Conservation (phyloP, 441 rosid genomes). For the Adansonia rubrostipa region DNA sequence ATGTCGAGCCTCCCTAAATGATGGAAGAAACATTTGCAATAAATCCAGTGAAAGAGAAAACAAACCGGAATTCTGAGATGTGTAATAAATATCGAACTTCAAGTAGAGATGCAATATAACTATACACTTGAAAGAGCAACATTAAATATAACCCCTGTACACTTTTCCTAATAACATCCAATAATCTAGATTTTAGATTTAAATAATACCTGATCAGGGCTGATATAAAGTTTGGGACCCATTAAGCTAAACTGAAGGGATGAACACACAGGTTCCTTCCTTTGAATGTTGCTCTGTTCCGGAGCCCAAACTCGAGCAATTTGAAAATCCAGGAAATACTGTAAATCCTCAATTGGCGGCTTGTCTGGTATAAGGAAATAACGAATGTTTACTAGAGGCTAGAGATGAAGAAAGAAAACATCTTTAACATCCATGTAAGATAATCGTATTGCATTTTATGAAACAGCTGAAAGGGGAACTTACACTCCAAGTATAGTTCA, state of each 20-base stretch:
- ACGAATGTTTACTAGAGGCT: constrained; percentile 13
- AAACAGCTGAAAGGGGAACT: constrained; percentile 36
- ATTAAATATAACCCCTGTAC: not conserved
- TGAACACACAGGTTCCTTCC: constrained; percentile 74
- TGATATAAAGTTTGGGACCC: constrained; percentile 83
- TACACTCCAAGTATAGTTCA: constrained; percentile 72
- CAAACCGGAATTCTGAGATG: not conserved
- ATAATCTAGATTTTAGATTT: not conserved
- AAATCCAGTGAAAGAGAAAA: constrained; percentile 5
- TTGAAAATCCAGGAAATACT: constrained; percentile 78
- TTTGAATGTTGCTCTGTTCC: constrained; percentile 67
- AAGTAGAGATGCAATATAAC: constrained; percentile 13
- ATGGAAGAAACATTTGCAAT: constrained; percentile 15
- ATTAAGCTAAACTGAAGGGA: constrained; percentile 80
- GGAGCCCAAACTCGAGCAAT: constrained; percentile 81
- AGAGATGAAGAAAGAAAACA: constrained; percentile 6
- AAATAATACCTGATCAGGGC: constrained; percentile 67
- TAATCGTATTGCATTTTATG: not conserved
- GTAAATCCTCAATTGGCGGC: constrained; percentile 81
- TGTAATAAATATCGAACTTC: not conserved
- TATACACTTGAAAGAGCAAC: not conserved
- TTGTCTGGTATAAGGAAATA: constrained; percentile 52
- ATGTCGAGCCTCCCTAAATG: not conserved
- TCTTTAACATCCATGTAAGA: constrained; percentile 11
- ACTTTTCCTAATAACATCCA: constrained; percentile 14